A percentile compares a stretch with the other conserved stretches of the same genome.
Conservation (phyloP, 78 protist genomes). For the Pigoraptor vietnamica region DNA sequence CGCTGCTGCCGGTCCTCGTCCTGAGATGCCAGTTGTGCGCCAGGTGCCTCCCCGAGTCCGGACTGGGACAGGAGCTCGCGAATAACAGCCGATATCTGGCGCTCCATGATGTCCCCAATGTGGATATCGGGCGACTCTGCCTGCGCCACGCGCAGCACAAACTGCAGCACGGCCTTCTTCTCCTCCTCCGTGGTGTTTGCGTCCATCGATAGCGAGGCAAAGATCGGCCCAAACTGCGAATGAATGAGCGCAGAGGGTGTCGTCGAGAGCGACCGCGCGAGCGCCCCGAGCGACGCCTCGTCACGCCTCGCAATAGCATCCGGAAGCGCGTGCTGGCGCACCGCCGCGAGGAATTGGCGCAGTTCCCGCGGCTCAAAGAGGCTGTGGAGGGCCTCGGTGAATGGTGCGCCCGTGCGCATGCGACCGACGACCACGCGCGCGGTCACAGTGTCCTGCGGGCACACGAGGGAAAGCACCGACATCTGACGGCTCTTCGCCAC, state of each 20-base stretch:
- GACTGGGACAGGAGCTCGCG: too few species aligned
- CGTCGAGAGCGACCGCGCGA: neutral
- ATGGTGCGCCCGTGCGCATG: neutral
- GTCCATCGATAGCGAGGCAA: neutral
- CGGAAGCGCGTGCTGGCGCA: neutral
- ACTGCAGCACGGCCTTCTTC: too few species aligned
- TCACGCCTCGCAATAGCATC: neutral
- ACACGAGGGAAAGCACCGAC: neutral
- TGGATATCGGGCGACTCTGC: too few species aligned
- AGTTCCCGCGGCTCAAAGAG: neutral
- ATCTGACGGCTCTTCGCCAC: too few species aligned
- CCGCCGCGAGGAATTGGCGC: neutral
- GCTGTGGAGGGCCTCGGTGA: neutral
- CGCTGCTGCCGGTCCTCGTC: too few species aligned
- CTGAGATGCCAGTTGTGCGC: too few species aligned
- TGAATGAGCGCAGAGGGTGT: neutral
- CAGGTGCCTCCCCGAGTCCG: too few species aligned
- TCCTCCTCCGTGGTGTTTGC: too few species aligned
- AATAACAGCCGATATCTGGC: too few species aligned
- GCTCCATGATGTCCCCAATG: too few species aligned
- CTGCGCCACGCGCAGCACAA: too few species aligned
- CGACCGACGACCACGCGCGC: too few species aligned
- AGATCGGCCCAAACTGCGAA: neutral
- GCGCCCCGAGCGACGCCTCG: neutral
- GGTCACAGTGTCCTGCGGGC: neutral